These are phyloP conservation scores for Lenwebbia sp. DNA, from an alignment of 345 rosid genomes.

Conservation along the genomic window DNA sequence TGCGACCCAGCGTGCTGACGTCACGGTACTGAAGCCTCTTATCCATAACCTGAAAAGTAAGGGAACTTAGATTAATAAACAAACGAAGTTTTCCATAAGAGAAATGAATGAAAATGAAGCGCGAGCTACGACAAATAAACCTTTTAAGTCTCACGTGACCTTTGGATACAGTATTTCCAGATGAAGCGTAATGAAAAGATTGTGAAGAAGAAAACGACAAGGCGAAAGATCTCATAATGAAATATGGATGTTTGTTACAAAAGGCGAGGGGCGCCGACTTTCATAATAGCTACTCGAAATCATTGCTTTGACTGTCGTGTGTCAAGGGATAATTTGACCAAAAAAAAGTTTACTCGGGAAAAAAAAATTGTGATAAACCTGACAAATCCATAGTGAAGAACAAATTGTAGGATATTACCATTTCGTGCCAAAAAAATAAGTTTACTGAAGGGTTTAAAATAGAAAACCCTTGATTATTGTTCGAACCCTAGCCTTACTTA, in stretches of 20 bases:
- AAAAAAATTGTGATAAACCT: not conserved
- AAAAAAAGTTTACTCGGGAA: not conserved
- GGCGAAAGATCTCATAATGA: not conserved
- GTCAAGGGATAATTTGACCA: not conserved
- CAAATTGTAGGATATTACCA: not conserved
- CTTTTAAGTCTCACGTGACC: not conserved
- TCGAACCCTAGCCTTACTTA: not conserved
- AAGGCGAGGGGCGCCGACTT: not conserved
- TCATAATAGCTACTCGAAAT: not conserved
- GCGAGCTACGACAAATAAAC: not conserved
- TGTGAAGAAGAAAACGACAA: not conserved
- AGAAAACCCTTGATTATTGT: not conserved
- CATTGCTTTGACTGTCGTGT: not conserved
- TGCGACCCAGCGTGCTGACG: not conserved
- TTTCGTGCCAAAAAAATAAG: not conserved
- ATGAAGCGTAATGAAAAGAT: not conserved
- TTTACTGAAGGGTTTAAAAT: not conserved
- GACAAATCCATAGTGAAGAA: not conserved
- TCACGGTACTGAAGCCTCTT: not conserved
- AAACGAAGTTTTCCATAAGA: not conserved
- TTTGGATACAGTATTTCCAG: not conserved
- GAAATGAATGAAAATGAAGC: not conserved
- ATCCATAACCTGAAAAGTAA: not conserved
- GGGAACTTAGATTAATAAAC: not conserved
- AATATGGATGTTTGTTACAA: not conserved